A percentile compares a stretch with the other conserved stretches of the same genome.
Evolutionary conservation across 108 stramenopile genomes (phyloP).

Genomic region (Aurantiochytrium sp.): DNA sequence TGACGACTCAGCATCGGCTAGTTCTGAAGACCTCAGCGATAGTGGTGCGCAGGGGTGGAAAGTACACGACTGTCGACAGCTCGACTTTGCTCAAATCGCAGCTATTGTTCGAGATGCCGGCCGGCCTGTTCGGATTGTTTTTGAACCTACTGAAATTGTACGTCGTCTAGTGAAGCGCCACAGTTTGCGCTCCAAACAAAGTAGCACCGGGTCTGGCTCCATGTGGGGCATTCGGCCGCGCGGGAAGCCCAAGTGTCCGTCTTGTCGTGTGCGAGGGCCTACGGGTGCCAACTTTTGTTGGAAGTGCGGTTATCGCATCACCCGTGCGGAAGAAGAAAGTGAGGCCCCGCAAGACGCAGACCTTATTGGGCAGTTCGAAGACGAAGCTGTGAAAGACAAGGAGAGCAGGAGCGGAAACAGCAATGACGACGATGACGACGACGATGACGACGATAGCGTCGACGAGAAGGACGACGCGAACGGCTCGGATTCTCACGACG

Average conservation of each 20-base stretch:
- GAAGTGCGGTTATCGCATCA: constrained; percentile 7
- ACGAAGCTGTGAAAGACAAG: background rate
- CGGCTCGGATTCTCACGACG: too few relatives aligned
- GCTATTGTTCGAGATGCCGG: constrained; percentile 3
- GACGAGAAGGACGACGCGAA: too few relatives aligned
- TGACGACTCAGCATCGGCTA: background rate
- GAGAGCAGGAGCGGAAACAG: too few relatives aligned
- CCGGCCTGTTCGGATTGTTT: background rate
- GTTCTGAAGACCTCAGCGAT: background rate
- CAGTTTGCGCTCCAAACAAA: background rate
- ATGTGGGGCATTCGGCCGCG: background rate
- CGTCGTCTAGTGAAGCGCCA: background rate
- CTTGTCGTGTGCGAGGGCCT: background rate
- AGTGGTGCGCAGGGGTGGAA: background rate
- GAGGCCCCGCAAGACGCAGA: background rate
- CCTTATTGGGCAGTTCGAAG: background rate
- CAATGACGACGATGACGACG: too few relatives aligned
- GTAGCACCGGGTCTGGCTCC: background rate
- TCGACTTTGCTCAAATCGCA: background rate
- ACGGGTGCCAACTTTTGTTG: background rate
- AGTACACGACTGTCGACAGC: background rate
- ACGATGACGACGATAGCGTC: too few relatives aligned
- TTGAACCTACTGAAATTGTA: background rate
- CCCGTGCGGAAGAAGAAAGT: background rate
- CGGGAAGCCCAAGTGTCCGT: background rate